Evolutionary conservation across 495 filamentous ascomycete genomes (phyloP).

Genomic region (Neurospora intermedia): DNA sequence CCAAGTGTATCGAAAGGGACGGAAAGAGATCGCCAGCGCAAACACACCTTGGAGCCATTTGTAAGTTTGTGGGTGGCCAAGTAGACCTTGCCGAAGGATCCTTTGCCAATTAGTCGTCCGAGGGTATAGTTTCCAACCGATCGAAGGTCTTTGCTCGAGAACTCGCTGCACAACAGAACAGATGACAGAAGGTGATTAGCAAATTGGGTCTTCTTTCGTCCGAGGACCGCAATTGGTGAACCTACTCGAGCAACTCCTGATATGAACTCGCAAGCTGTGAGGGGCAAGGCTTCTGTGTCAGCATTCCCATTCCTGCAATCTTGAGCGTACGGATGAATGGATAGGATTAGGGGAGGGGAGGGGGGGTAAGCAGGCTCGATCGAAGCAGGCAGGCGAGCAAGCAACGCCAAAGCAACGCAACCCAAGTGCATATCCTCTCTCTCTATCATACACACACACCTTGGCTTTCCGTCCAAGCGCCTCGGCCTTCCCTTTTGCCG

Average conservation of each 20-base stretch:
- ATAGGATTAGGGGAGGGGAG: background rate
- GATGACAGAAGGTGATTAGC: background rate
- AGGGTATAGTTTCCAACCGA: slow-evolving; percentile 91
- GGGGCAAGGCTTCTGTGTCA: slow-evolving; percentile 14
- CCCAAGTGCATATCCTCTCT: background rate
- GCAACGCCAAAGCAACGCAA: slow-evolving; percentile 2
- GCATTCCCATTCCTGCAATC: slow-evolving; percentile 5
- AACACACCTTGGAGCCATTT: slow-evolving; percentile 87
- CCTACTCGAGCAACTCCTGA: slow-evolving; percentile 89
- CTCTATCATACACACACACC: slow-evolving; percentile 38
- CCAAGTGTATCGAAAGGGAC: background rate
- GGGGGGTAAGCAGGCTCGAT: background rate
- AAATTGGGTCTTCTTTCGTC: background rate
- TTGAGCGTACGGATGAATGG: background rate
- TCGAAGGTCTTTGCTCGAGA: slow-evolving; percentile 81
- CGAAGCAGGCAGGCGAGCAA: background rate
- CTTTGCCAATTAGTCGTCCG: slow-evolving; percentile 87
- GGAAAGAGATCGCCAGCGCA: background rate
- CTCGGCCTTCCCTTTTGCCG: slow-evolving; percentile 70
- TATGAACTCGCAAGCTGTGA: slow-evolving; percentile 87
- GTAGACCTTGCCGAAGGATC: slow-evolving; percentile 97
- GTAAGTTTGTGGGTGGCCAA: slow-evolving; percentile 94
- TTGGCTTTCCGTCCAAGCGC: slow-evolving; percentile 88
- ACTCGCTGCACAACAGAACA: slow-evolving; percentile 53
- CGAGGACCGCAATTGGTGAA: slow-evolving; percentile 4